Conservation (phyloP, 2,329 filamentous ascomycete genomes). For the Cladosporium sphaerospermum region DNA sequence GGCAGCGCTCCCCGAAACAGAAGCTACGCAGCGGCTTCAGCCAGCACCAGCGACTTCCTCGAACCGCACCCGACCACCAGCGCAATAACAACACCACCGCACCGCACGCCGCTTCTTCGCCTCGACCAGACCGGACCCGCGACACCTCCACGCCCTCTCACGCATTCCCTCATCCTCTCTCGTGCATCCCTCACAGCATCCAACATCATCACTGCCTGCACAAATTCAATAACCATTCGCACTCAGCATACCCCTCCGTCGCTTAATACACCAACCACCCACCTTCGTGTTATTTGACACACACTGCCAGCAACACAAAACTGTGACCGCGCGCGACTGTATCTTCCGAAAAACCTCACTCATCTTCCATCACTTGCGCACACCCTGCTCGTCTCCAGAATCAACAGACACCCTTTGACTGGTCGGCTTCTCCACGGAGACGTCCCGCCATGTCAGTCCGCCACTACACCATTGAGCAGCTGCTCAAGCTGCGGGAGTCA, state of each 20-base stretch:
- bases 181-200: background rate
- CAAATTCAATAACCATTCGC: conserved; percentile 10
- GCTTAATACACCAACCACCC: background rate
- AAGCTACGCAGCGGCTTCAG: background rate
- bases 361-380: background rate
- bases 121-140: background rate
- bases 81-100: background rate
- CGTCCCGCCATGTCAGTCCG: conserved; percentile 27
- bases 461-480: conserved; percentile 70
- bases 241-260: conserved; percentile 12
- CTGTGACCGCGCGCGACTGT: background rate
- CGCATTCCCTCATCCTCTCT: background rate
- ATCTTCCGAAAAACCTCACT: background rate
- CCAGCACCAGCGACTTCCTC: background rate
- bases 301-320: background rate
- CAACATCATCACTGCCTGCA: conserved; percentile 8
- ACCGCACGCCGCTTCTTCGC: background rate
- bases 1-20: background rate
- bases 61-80: background rate
- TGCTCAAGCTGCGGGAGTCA: conserved; percentile 71
- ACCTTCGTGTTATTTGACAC: background rate
- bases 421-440: background rate
- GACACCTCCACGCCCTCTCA: background rate
- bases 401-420: background rate
- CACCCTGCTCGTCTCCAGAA: background rate